These are phyloP conservation scores for Colletotrichum orchidophilum DNA, from an alignment of 2,329 filamentous ascomycete species.

Conservation along the genomic window DNA sequence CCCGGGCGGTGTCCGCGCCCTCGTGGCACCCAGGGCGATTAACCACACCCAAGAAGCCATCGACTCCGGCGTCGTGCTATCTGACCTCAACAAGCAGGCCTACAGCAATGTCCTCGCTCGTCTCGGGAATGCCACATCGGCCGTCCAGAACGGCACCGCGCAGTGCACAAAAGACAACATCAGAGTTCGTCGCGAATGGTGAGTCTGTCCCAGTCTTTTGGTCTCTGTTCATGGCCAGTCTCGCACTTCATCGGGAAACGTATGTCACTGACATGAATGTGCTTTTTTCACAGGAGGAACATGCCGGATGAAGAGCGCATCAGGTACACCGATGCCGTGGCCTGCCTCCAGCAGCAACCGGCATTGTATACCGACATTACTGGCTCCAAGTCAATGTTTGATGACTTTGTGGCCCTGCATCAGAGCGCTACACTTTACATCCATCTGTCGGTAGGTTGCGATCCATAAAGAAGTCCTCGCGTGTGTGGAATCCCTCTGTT, in stretches of 20 bases:
- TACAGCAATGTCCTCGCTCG: conserved; percentile 1
- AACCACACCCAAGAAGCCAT: conserved; percentile 8
- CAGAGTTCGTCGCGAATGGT: conserved; percentile 7
- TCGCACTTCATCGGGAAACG: background rate
- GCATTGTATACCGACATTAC: background rate
- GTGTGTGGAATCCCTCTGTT: background rate
- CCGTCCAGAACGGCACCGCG: background rate
- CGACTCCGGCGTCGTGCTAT: background rate
- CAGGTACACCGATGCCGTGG: conserved; percentile 14
- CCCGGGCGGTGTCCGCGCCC: background rate
- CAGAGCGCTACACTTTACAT: conserved; percentile 5
- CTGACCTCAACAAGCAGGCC: background rate
- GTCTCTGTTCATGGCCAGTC: background rate
- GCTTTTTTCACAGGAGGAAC: background rate
- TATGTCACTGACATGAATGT: background rate
- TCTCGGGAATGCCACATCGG: background rate
- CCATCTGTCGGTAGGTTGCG: background rate
- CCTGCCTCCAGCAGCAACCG: conserved; percentile 10
- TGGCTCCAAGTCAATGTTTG: conserved; percentile 2
- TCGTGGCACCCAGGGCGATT: background rate
- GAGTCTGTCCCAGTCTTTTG: background rate
- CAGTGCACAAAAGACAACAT: conserved; percentile 5
- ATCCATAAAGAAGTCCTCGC: background rate
- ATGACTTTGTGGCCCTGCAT: conserved; percentile 19
- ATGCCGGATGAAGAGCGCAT: conserved; percentile 17